Evolutionary conservation across 768 basidiomycete genomes (phyloP).

Genomic region (Psilocybe subaeruginosa): DNA sequence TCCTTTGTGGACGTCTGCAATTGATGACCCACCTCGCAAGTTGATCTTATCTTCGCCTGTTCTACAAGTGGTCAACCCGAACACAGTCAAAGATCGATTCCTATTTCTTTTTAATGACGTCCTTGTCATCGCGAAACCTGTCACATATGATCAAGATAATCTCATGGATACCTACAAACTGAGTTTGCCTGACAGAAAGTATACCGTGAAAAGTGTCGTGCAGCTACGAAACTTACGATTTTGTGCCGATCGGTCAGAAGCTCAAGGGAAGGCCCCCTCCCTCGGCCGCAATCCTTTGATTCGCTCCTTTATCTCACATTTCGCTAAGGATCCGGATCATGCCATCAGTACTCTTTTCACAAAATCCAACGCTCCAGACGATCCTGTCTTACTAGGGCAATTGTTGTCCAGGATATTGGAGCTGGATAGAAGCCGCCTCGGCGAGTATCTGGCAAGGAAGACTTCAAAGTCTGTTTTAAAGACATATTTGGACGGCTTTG

Average conservation of each 20-base stretch:
- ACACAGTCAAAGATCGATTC: slow-evolving; percentile 95
- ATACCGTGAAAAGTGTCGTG: slow-evolving; percentile 89
- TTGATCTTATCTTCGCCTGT: slow-evolving; percentile 84
- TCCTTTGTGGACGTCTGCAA: slow-evolving; percentile 59
- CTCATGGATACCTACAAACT: slow-evolving; percentile 55
- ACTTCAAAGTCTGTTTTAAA: slow-evolving; percentile 77
- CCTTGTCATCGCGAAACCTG: slow-evolving; percentile 90
- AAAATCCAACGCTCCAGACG: slow-evolving; percentile 60
- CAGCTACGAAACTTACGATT: slow-evolving; percentile 72
- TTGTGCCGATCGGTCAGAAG: slow-evolving; percentile 68
- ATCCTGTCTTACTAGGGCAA: slow-evolving; percentile 76
- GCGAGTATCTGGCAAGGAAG: slow-evolving; percentile 79
- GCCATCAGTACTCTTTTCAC: slow-evolving; percentile 75
- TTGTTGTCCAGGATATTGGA: slow-evolving; percentile 82
- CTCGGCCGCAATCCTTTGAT: slow-evolving; percentile 63
- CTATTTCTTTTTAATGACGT: slow-evolving; percentile 98
- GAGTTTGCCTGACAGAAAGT: slow-evolving; percentile 74
- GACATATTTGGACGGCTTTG: slow-evolving; percentile 87
- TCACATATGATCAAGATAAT: slow-evolving; percentile 68
- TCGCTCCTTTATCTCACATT: slow-evolving; percentile 76
- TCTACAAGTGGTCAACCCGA: slow-evolving; percentile 90
- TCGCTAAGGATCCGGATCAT: slow-evolving; percentile 76
- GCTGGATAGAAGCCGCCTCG: slow-evolving; percentile 80
- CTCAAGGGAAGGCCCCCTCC: slow-evolving; percentile 45
- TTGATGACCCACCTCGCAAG: slow-evolving; percentile 89